Base-by-base conservation (phyloP, 345 rosid species). In the Lepidium africanum region DNA sequence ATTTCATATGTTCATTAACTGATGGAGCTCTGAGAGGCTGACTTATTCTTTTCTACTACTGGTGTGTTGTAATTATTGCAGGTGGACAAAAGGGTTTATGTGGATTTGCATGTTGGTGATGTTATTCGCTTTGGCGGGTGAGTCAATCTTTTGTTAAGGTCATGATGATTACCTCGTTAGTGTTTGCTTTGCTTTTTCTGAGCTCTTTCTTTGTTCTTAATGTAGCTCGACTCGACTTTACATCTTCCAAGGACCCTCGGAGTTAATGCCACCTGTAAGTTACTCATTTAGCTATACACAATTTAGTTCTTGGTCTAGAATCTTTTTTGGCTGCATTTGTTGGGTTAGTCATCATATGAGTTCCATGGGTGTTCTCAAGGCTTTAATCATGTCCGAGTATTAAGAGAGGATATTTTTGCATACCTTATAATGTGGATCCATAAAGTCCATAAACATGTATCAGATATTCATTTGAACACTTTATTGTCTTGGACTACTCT, bases 101-200 rank as follows among this genome's bases (percentile, higher is more conserved):
- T 83, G 64, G 90, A 87, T 69, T 77, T 91, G 69, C 85, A 76
- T 60, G 97, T 91, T 69, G 97, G 99, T 67, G 97, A 87, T 80
- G 90, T 91, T 71, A 80, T 89, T 69, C 96, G 92, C 7, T 94
- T 94, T 81, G 99, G 99, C 81, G 81, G 81, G 97, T 87, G 75
- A 81, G 96, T 84, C 38, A 17, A 36, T 59, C 49, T 47, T 38
- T 53, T 56, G 53, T 72, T 35, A 5, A 39, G n/a, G 3, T 49
- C 30, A 14, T 38, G 50, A 53, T 52, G 32, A 27, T 68, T 45
- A 39, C 7, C 13, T 53, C 39, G 36, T 5, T 5, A 7, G 9
- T 19, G 15, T 48, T 56, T 48, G n/a, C 19, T 35, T 32, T 59
- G 32, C 38, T 65, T 52, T 41, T 47, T 10, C 32, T 56, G 58